Base-by-base conservation (phyloP, 2,329 filamentous ascomycete species). In the Huntiella bhutanensis region DNA sequence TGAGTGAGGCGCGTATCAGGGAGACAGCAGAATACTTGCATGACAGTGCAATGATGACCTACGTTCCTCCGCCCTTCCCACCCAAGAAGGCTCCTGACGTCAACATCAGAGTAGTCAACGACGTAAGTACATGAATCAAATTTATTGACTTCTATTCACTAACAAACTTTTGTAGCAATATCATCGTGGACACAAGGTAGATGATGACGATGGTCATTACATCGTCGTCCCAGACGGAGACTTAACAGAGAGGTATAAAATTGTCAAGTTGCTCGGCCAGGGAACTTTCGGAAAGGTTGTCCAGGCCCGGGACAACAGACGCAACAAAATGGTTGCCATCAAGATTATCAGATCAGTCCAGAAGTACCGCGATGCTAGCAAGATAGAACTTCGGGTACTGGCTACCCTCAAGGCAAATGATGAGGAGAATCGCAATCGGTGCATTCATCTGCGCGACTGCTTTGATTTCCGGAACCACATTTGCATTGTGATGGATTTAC, bases 231-330 rank as follows among this genome's bases (percentile, higher is more conserved):
- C 87, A 28, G 84, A 94, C 54, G 81, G 82, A 8, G 76, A 83
- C 50, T 67, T 98, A 45, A 94, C 91, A 11, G 78, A 91, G 39
- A 73, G 85, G 73, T 98, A 96, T 62, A 77, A 82, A 64, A 88
- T 98, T 55, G 70, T 81, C 51, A 86, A 85, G 55, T 71, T 96
- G 22, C 78, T 98, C 10, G 91, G 91, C 16, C 91, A 98, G 64
- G 91, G 91, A 52, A 98, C 91, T 0, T 98, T 98, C 59, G 91
- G 91, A 58, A 98, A 98, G 62, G 91, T 98, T 12, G 91, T 98
- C 13, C 82, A 95, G 61, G 91, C 91, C 45, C 79, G 75, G 54
- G 91, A 98, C 59, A 75, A 75, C 51, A 73, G 74, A 55, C 78
- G 77, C 52, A 80, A 80, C 54, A 84, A 87, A 59, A 59, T 70